Evolutionary conservation across 2,329 filamentous ascomycete genomes (phyloP).

Genomic region (Sphaceloma murrayae): DNA sequence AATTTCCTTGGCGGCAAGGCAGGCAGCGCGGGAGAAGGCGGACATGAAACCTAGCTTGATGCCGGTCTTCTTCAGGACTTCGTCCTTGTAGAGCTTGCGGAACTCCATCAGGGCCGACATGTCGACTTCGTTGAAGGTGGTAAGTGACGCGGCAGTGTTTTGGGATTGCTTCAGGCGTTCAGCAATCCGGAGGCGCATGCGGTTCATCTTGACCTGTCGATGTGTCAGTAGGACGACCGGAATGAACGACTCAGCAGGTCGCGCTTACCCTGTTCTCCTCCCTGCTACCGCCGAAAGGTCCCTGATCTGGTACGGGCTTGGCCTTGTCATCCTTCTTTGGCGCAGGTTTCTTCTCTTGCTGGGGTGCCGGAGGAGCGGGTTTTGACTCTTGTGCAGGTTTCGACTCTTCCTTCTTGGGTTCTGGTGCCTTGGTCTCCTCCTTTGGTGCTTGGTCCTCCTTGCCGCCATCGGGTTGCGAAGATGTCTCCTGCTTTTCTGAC

Average conservation of each 20-base stretch:
- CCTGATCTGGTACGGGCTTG: slow-evolving; percentile 27
- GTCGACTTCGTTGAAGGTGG: slow-evolving; percentile 98
- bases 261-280: slow-evolving; percentile 74
- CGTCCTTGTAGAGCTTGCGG: slow-evolving; percentile 94
- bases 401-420: slow-evolving; percentile 37
- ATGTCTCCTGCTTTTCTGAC: slow-evolving; percentile 47
- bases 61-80: slow-evolving; percentile 87
- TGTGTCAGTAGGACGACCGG: slow-evolving; percentile 15
- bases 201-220: slow-evolving; percentile 96
- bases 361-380: slow-evolving; percentile 35
- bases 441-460: slow-evolving; percentile 35
- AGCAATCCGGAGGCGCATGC: slow-evolving; percentile 93
- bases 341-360: slow-evolving; percentile 40
- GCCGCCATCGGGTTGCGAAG: slow-evolving; percentile 44
- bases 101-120: slow-evolving; percentile 98
- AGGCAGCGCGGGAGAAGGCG: slow-evolving; percentile 81
- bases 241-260: neutral
- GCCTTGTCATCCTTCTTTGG: slow-evolving; percentile 31
- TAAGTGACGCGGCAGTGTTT: slow-evolving; percentile 93
- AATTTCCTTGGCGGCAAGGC: slow-evolving; percentile 90
- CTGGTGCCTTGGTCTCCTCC: slow-evolving; percentile 36
- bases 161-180: slow-evolving; percentile 98
- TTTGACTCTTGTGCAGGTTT: slow-evolving; percentile 32
- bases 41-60: slow-evolving; percentile 99
- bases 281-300: slow-evolving; percentile 55